A percentile compares a stretch with the other conserved stretches of the same genome.
These are phyloP conservation scores for Cystobasidium tubakii DNA, from an alignment of 768 basidiomycete genomes.

Conservation along the genomic window DNA sequence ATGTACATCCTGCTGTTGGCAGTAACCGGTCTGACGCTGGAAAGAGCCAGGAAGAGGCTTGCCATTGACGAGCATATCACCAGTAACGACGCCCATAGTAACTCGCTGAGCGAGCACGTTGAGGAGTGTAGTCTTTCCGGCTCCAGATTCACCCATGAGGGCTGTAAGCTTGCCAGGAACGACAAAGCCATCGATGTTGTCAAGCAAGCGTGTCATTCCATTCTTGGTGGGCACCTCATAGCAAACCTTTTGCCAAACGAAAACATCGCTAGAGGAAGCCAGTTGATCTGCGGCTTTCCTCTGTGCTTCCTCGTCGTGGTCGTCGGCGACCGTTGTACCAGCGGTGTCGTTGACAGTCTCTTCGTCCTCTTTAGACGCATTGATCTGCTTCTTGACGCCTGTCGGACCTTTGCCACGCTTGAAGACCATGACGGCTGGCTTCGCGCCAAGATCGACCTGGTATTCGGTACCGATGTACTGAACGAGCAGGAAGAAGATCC, in stretches of 20 bases:
- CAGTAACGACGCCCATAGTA: slow-evolving; percentile 51
- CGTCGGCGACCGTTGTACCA: not conserved
- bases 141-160: slow-evolving; percentile 54
- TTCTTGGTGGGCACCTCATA: slow-evolving; percentile 41
- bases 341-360: slow-evolving; percentile 9
- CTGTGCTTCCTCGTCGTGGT: slow-evolving; percentile 8
- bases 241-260: slow-evolving; percentile 49
- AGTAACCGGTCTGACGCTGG: slow-evolving; percentile 52
- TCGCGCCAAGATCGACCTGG: slow-evolving; percentile 42
- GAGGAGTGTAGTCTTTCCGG: slow-evolving; percentile 51
- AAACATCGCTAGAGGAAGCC: slow-evolving; percentile 38
- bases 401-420: slow-evolving; percentile 46
- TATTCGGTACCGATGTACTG: slow-evolving; percentile 47
- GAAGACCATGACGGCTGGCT: slow-evolving; percentile 43
- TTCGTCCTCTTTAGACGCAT: slow-evolving; percentile 8
- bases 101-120: slow-evolving; percentile 45
- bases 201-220: slow-evolving; percentile 40
- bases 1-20: slow-evolving; percentile 50
- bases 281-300: not conserved
- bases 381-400: slow-evolving; percentile 45
- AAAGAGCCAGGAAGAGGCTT: slow-evolving; percentile 49
- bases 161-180: slow-evolving; percentile 52
- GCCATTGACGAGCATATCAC: slow-evolving; percentile 52
- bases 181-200: slow-evolving; percentile 51
- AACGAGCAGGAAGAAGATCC: slow-evolving; percentile 46